Evolutionary conservation across 2,329 filamentous ascomycete genomes (phyloP).

Genomic region (Coniella lustricola): DNA sequence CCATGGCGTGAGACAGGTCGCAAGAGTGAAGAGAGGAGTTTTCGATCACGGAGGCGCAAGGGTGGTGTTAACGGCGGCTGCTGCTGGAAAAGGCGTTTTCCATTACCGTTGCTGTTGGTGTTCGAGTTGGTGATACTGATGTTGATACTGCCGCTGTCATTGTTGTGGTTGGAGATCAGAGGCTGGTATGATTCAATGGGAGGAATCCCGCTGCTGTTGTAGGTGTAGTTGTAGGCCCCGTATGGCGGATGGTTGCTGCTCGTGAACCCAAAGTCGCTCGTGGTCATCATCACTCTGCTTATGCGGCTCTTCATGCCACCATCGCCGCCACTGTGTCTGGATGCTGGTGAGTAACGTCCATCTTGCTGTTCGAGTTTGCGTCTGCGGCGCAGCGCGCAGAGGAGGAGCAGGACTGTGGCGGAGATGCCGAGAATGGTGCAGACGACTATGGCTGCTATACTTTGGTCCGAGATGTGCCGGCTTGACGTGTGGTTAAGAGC

Average conservation of each 20-base stretch:
- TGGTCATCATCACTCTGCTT: constrained; percentile 11
- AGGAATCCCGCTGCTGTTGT: constrained; percentile 15
- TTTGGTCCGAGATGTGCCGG: constrained; percentile 29
- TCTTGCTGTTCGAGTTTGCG: constrained; percentile 19
- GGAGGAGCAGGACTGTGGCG: constrained; percentile 28
- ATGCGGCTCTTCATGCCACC: constrained; percentile 16
- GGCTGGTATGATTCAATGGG: constrained; percentile 31
- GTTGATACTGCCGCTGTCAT: too few relatives aligned
- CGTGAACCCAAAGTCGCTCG: constrained; percentile 10
- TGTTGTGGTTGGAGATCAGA: constrained; percentile 33
- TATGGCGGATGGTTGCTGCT: too few relatives aligned
- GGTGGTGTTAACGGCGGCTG: constrained; percentile 35
- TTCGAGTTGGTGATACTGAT: constrained; percentile 12
- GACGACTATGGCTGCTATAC: constrained; percentile 39
- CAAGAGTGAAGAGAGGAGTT: constrained; percentile 33
- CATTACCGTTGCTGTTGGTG: not conserved
- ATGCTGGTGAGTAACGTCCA: not conserved
- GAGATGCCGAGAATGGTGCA: constrained; percentile 33
- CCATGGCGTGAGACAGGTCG: constrained; percentile 14
- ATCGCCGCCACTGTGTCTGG: not conserved
- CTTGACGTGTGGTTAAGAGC: not conserved
- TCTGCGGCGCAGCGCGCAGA: constrained; percentile 31
- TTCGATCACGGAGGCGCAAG: constrained; percentile 40
- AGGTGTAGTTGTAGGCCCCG: too few relatives aligned
- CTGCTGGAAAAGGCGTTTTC: too few relatives aligned